Evolutionary conservation across 2,329 filamentous ascomycete species (phyloP).

Genomic region (Fusarium sp.): DNA sequence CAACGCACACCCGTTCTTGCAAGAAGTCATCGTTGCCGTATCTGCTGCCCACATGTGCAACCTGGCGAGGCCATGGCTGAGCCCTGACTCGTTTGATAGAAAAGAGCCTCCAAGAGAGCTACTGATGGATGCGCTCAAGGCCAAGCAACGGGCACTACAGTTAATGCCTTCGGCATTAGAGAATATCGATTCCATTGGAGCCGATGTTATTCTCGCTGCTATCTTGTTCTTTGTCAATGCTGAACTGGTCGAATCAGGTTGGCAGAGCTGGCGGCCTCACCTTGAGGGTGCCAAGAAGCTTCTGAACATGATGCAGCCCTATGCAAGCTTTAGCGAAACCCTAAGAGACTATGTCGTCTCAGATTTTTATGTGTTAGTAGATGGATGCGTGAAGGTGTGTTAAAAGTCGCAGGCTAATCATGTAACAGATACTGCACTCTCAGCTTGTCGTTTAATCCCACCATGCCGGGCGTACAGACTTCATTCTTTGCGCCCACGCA

Average conservation of each 20-base stretch:
- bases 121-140: conserved; percentile 55
- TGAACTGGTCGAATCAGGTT: conserved; percentile 60
- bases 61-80: conserved; percentile 26
- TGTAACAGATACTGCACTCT: conserved; percentile 54
- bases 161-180: conserved; percentile 53
- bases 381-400: not conserved
- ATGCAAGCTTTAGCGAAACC: conserved; percentile 44
- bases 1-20: conserved; percentile 51
- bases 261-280: conserved; percentile 58
- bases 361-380: conserved; percentile 56
- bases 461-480: conserved; percentile 41
- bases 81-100: conserved; percentile 44
- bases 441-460: conserved; percentile 54
- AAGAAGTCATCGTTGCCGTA: conserved; percentile 58
- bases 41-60: conserved; percentile 60
- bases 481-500: conserved; percentile 48
- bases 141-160: conserved; percentile 56
- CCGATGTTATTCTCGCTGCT: conserved; percentile 56
- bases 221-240: conserved; percentile 61
- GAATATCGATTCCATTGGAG: conserved; percentile 48
- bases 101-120: conserved; percentile 41
- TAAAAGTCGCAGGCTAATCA: not conserved
- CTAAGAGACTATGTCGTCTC: conserved; percentile 58
- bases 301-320: conserved; percentile 52
- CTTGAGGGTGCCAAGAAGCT: conserved; percentile 57